Evolutionary conservation across 2,329 filamentous ascomycete species (phyloP).

Genomic region (Stromatinia cepivora): DNA sequence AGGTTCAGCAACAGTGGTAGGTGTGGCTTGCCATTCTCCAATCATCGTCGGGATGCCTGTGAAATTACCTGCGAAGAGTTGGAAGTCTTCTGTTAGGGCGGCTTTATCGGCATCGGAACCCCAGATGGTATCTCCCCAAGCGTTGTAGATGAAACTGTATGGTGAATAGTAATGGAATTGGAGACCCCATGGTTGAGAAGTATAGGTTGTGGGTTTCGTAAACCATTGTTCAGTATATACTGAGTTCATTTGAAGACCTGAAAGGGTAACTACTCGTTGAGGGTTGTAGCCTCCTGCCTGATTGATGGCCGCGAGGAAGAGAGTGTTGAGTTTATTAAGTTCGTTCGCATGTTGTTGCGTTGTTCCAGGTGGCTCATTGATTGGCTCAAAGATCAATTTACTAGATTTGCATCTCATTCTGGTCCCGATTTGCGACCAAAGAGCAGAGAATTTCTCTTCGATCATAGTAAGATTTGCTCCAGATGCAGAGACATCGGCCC

Average conservation of each 20-base stretch:
- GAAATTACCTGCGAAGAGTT: slow-evolving; percentile 54
- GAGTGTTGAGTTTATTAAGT: slow-evolving; percentile 56
- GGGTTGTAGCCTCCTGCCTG: slow-evolving; percentile 57
- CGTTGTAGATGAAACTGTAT: slow-evolving; percentile 50
- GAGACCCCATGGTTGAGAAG: slow-evolving; percentile 56
- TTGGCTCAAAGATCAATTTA: slow-evolving; percentile 56
- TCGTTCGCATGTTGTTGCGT: slow-evolving; percentile 52
- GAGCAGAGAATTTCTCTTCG: slow-evolving; percentile 55
- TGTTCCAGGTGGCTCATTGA: slow-evolving; percentile 59
- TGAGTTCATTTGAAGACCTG: slow-evolving; percentile 52
- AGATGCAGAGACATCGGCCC: slow-evolving; percentile 53
- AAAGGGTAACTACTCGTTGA: slow-evolving; percentile 56
- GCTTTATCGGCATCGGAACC: slow-evolving; percentile 56
- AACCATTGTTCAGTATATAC: slow-evolving; percentile 57
- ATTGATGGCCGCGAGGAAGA: slow-evolving; percentile 56
- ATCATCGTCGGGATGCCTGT: slow-evolving; percentile 56
- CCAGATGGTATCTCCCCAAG: slow-evolving; percentile 62
- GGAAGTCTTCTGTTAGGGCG: slow-evolving; percentile 51
- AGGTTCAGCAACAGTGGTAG: slow-evolving; percentile 50
- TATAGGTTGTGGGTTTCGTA: slow-evolving; percentile 48
- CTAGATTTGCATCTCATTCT: slow-evolving; percentile 56
- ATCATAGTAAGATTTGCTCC: slow-evolving; percentile 53
- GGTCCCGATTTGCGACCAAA: slow-evolving; percentile 59
- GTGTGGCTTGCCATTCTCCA: slow-evolving; percentile 57
- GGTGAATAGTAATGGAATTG: slow-evolving; percentile 64